Base-by-base conservation (phyloP, 2,329 filamentous ascomycete genomes). In the Neofusicoccum laricinum region DNA sequence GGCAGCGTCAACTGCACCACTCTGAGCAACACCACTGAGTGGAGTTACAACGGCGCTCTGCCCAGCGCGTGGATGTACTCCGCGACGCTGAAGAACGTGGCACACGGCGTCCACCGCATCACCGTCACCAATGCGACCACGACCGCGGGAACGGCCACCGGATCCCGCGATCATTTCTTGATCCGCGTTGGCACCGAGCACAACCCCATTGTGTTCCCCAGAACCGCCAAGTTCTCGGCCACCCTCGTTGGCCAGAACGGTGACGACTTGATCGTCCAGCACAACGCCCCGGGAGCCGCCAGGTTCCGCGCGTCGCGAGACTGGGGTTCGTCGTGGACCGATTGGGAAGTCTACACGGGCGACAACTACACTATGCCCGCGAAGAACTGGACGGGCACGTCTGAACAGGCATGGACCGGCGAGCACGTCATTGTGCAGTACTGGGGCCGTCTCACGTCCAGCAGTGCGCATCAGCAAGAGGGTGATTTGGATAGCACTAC, bases 371-470 rank as follows among this genome's bases (percentile, higher is more conserved):
- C 79, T 15, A 75, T 87, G 30, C 67, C 78, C 17, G 72, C 77
- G 48, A 80, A 83, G 65, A 68, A 77, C 3, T 89, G 87, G 87
- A 80, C 78, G 3, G 87, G 87, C n/a, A 85, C 84, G 1, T 76
- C 81, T 17, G 69, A 79, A 3, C 87, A 90, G 71, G 73, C 74
- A 50, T 90, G 87, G 87, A 69, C 80, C 30, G 87, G 86, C 30
- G 82, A 88, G 46, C 87, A 89, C 69, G 79, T 89, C 40, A 81
- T 83, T 30, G 81, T 89, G 25, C 85, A 89, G 69, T 90, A 89
- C 71, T 90, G 83, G 82, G 87, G 81, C 70, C 79, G 80, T 62
- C 76, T 85, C 61, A 80, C 84, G 19, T 85, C 86, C 6, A 88
- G 86, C 67, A 86, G 84, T 69, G 80, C 82, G 66, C 85, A 88